Conservation (phyloP, 495 filamentous ascomycete species). For the Aspergillus leporis region DNA sequence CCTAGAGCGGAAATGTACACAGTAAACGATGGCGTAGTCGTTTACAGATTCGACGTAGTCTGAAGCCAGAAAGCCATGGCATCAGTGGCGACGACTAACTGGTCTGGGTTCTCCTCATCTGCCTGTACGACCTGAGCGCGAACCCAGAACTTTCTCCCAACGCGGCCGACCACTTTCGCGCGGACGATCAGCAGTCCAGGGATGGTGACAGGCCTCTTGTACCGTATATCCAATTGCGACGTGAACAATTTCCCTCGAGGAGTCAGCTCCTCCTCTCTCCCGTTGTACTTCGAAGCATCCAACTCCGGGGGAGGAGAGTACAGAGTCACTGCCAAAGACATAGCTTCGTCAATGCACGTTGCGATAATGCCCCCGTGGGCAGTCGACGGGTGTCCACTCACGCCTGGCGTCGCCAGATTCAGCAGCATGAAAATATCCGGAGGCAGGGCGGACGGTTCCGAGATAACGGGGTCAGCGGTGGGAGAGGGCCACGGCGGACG, state of each 20-base stretch:
- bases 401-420: conserved; percentile 33
- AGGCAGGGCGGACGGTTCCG: conserved; percentile 26
- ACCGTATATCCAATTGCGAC: conserved; percentile 43
- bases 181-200: conserved; percentile 36
- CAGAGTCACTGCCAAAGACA: conserved; percentile 38
- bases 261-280: conserved; percentile 10
- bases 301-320: conserved; percentile 24
- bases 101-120: conserved; percentile 29
- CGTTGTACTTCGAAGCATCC: conserved; percentile 1
- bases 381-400: conserved; percentile 41
- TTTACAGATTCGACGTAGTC: conserved; percentile 24
- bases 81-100: conserved; percentile 36
- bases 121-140: conserved; percentile 42
- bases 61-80: conserved; percentile 47
- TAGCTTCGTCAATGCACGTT: conserved; percentile 68
- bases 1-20: conserved; percentile 6
- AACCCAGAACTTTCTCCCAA: conserved; percentile 44
- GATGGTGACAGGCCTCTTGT: conserved; percentile 32
- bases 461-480: conserved; percentile 19
- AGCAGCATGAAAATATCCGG: conserved; percentile 43
- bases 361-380: conserved; percentile 58
- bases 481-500: conserved; percentile 37
- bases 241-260: conserved; percentile 40
- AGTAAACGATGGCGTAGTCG: neutral
- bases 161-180: conserved; percentile 35